A percentile compares a stretch with the other conserved stretches of the same genome.
phyloP scores from a whole-genome alignment of 2,329 filamentous ascomycete species.

The Pleurostoma richardsiae region DNA sequence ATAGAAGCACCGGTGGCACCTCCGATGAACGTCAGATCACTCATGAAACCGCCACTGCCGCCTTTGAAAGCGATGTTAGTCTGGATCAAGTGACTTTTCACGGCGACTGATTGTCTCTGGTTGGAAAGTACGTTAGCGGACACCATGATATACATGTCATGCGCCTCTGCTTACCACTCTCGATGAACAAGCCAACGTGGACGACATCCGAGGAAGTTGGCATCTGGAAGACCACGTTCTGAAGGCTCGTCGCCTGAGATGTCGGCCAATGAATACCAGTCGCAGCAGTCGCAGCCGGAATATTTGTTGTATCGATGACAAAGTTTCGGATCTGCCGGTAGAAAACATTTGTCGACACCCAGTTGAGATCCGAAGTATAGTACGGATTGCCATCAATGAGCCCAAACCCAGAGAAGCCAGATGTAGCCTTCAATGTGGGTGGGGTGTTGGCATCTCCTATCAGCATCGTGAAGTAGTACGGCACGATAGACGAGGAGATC shows the following conservation, averaged over 20 bases:
- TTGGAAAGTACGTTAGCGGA: not conserved
- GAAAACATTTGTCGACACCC: conserved; percentile 54
- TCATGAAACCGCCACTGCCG: conserved; percentile 25
- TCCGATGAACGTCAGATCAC: conserved; percentile 58
- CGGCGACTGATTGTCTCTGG: not conserved
- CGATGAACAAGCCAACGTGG: conserved; percentile 54
- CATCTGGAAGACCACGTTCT: conserved; percentile 54
- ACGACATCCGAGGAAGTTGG: conserved; percentile 40
- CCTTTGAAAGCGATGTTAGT: conserved; percentile 4
- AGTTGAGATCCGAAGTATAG: conserved; percentile 35
- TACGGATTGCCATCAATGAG: conserved; percentile 46
- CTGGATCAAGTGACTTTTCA: too few species aligned
- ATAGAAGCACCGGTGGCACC: conserved; percentile 57
- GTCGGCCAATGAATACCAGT: conserved; percentile 66
- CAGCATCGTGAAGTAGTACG: conserved; percentile 77
- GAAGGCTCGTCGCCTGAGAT: conserved; percentile 56
- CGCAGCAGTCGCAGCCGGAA: conserved; percentile 39
- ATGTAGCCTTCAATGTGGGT: conserved; percentile 49
- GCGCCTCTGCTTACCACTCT: conserved; percentile 41
- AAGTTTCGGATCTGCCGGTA: conserved; percentile 56
- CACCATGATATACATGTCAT: too few species aligned
- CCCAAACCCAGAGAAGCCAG: conserved; percentile 42
- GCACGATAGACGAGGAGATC: conserved; percentile 64
- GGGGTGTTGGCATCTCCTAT: conserved; percentile 62
- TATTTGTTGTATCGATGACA: conserved; percentile 50